phyloP scores from a whole-genome alignment of 2,329 filamentous ascomycete species.

The Amylocarpus encephaloides region DNA sequence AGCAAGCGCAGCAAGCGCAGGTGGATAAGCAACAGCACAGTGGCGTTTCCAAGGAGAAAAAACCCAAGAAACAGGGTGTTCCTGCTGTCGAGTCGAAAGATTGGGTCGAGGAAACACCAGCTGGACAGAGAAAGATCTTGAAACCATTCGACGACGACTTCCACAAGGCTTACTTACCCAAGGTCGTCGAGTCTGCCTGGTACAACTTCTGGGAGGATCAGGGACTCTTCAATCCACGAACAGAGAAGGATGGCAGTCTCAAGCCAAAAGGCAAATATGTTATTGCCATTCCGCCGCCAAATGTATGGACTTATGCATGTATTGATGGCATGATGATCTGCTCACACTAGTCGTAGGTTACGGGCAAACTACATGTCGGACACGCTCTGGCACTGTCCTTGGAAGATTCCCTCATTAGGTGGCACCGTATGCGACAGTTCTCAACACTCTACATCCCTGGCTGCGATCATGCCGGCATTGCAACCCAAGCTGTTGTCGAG shows the following conservation, averaged over 20 bases:
- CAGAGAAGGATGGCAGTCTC: conserved; percentile 67
- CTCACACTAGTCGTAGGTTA: conserved; percentile 48
- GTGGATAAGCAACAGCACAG: too few relatives aligned
- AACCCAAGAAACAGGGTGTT: conserved; percentile 58
- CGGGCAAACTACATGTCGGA: conserved; percentile 86
- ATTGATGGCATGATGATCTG: not conserved
- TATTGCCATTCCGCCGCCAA: conserved; percentile 88
- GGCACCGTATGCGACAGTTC: conserved; percentile 84
- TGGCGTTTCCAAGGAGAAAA: conserved; percentile 62
- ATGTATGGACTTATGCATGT: conserved; percentile 39
- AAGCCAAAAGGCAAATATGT: conserved; percentile 81
- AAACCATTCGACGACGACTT: conserved; percentile 70
- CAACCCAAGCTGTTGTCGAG: conserved; percentile 93
- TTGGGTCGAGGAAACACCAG: conserved; percentile 69
- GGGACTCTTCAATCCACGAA: conserved; percentile 86
- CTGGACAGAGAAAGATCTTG: conserved; percentile 75
- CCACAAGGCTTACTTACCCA: conserved; percentile 87
- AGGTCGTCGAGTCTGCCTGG: conserved; percentile 85
- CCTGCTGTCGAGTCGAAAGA: conserved; percentile 56
- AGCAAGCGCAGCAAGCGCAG: conserved; percentile 37
- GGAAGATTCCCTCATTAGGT: conserved; percentile 82
- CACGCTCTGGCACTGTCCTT: conserved; percentile 82
- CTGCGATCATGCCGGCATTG: conserved; percentile 94
- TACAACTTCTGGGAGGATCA: conserved; percentile 97
- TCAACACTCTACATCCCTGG: conserved; percentile 85